Conservation (phyloP, 2,329 filamentous ascomycete genomes). For the Alternaria ethzedia region DNA sequence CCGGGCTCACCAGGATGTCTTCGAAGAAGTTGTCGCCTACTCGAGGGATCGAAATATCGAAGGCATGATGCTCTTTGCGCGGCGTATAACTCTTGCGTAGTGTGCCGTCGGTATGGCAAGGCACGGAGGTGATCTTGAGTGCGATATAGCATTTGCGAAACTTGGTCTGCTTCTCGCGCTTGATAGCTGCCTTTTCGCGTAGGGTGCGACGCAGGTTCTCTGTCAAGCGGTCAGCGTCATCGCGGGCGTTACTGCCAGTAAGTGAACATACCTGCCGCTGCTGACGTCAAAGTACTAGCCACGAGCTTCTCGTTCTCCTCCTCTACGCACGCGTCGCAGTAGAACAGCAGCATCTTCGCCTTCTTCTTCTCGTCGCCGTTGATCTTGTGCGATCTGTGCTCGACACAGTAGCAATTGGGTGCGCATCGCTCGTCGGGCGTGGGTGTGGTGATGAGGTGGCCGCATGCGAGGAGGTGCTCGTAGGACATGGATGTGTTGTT, state of each 20-base stretch:
- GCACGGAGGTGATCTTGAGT: constrained; percentile 10
- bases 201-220: background rate
- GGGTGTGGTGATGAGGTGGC: constrained; percentile 8
- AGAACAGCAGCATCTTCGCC: background rate
- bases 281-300: background rate
- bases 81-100: background rate
- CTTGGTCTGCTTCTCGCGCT: background rate
- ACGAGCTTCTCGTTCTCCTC: background rate
- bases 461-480: constrained; percentile 17
- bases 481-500: background rate
- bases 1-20: constrained; percentile 2
- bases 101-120: constrained; percentile 9
- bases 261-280: background rate
- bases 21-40: constrained; percentile 22
- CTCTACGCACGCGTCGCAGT: constrained; percentile 21
- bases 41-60: constrained; percentile 14
- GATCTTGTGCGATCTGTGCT: background rate
- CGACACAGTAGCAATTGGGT: constrained; percentile 13
- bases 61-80: constrained; percentile 4
- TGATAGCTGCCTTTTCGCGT: background rate
- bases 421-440: constrained; percentile 11
- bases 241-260: background rate
- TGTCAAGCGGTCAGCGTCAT: background rate
- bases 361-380: background rate
- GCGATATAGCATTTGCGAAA: constrained; percentile 22